A percentile compares a stretch with the other conserved stretches of the same genome.
Conservation (phyloP, 352 stramenopile genomes). For the Pythium guiyangense region DNA sequence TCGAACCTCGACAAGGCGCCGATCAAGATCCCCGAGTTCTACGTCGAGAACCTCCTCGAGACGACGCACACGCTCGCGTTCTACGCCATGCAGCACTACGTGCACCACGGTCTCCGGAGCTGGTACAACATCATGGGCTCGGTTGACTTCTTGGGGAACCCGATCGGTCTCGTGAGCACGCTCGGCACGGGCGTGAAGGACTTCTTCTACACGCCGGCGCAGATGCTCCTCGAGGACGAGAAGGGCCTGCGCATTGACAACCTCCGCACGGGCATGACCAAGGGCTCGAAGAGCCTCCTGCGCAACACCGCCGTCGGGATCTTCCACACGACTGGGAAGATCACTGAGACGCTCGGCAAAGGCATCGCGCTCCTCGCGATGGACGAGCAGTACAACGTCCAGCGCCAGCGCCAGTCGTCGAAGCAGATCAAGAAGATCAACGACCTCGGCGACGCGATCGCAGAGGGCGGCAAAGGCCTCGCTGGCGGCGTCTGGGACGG, state of each 20-base stretch:
- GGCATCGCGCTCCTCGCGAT: conserved; percentile 81
- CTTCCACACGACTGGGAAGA: conserved; percentile 89
- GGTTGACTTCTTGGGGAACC: conserved; percentile 88
- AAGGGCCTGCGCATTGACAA: conserved; percentile 83
- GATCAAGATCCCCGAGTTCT: conserved; percentile 88
- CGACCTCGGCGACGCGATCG: conserved; percentile 72
- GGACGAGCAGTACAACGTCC: conserved; percentile 86
- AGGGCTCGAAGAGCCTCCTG: conserved; percentile 83
- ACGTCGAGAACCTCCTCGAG: conserved; percentile 86
- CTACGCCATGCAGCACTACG: conserved; percentile 85
- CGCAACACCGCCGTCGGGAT: conserved; percentile 85
- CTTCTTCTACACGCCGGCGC: conserved; percentile 93
- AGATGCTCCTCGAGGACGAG: conserved; percentile 90
- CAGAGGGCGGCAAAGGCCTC: conserved; percentile 78
- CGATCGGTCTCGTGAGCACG: conserved; percentile 86
- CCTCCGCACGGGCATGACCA: conserved; percentile 83
- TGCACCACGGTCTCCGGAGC: conserved; percentile 76
- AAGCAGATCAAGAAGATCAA: conserved; percentile 75
- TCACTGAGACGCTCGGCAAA: conserved; percentile 86
- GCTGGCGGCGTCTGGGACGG: conserved; percentile 79
- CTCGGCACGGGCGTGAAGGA: conserved; percentile 89
- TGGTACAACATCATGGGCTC: conserved; percentile 89
- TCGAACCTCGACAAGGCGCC: conserved; percentile 84
- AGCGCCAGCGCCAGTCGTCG: conserved; percentile 70
- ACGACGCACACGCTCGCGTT: conserved; percentile 81